Evolutionary conservation across 768 basidiomycete species (phyloP).

Genomic region (Boletus pseudopeckii): DNA sequence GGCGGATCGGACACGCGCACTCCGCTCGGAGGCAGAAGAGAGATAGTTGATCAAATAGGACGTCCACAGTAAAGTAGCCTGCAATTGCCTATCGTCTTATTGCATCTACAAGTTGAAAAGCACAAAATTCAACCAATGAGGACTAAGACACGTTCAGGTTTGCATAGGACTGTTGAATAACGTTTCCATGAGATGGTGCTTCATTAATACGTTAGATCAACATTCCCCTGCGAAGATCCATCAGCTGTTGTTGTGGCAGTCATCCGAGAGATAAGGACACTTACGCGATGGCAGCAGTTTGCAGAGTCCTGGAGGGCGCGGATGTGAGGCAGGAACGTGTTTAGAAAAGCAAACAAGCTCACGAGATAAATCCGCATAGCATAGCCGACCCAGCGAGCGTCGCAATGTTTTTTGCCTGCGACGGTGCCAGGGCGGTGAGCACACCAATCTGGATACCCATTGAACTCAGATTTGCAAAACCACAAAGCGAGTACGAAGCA

Average conservation of each 20-base stretch:
- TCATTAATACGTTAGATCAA: slow-evolving; percentile 35
- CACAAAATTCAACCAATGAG: neutral
- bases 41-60: neutral
- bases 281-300: slow-evolving; percentile 58
- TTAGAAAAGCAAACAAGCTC: neutral
- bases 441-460: slow-evolving; percentile 86
- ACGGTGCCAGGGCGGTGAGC: slow-evolving; percentile 64
- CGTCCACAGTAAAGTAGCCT: neutral
- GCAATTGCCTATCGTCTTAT: neutral
- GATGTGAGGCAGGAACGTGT: neutral
- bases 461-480: slow-evolving; percentile 85
- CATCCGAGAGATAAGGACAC: slow-evolving; percentile 22
- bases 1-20: neutral
- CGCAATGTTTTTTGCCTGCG: slow-evolving; percentile 68
- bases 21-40: neutral
- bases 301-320: slow-evolving; percentile 38
- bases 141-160: neutral
- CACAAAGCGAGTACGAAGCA: slow-evolving; percentile 83
- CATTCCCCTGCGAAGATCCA: slow-evolving; percentile 42
- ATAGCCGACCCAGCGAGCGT: slow-evolving; percentile 65
- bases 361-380: slow-evolving; percentile 66
- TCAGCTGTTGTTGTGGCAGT: slow-evolving; percentile 5
- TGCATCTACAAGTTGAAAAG: neutral
- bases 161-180: neutral
- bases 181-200: neutral